Conservation (phyloP, 2,329 filamentous ascomycete genomes). For the Pyrenochaeta sp. region DNA sequence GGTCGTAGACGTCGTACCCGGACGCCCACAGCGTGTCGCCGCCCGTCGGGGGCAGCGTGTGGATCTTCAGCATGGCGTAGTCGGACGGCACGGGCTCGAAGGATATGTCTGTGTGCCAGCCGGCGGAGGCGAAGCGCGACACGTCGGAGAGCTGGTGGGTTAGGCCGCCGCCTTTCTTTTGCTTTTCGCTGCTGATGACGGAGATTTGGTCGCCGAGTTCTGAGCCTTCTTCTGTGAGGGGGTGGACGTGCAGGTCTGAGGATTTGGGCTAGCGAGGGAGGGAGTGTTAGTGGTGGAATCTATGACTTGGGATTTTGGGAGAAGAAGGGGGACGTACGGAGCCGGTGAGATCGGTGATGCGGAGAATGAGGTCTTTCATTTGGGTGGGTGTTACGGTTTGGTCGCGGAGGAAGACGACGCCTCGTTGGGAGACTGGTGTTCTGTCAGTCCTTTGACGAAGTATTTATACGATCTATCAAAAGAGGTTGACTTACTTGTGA, state of each 20-base stretch:
- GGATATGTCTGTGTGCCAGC: constrained; percentile 62
- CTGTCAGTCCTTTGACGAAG: constrained; percentile 3
- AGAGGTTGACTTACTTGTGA: constrained; percentile 60
- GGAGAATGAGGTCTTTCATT: constrained; percentile 70
- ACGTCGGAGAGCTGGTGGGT: constrained; percentile 53
- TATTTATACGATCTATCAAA: neutral
- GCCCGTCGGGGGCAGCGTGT: constrained; percentile 43
- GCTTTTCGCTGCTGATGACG: constrained; percentile 48
- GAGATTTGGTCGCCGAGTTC: constrained; percentile 50
- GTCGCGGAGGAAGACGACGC: constrained; percentile 74
- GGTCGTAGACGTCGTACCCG: constrained; percentile 58
- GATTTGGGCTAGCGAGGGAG: constrained; percentile 29
- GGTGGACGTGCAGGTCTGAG: constrained; percentile 38
- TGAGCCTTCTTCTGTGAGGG: constrained; percentile 56
- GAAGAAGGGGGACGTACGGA: constrained; percentile 59
- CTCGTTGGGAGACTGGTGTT: constrained; percentile 67
- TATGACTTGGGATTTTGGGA: constrained; percentile 15
- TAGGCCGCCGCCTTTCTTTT: constrained; percentile 38
- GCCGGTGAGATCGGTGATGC: constrained; percentile 66
- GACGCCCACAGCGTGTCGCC: constrained; percentile 49
- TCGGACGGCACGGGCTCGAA: constrained; percentile 53
- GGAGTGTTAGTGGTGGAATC: constrained; percentile 6
- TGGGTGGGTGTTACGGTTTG: constrained; percentile 63
- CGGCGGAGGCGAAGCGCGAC: constrained; percentile 50
- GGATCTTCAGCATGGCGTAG: constrained; percentile 47